A percentile compares a stretch with the other conserved stretches of the same genome.
phyloP scores from a whole-genome alignment of 352 stramenopile species.

The Phytophthora rubi region DNA sequence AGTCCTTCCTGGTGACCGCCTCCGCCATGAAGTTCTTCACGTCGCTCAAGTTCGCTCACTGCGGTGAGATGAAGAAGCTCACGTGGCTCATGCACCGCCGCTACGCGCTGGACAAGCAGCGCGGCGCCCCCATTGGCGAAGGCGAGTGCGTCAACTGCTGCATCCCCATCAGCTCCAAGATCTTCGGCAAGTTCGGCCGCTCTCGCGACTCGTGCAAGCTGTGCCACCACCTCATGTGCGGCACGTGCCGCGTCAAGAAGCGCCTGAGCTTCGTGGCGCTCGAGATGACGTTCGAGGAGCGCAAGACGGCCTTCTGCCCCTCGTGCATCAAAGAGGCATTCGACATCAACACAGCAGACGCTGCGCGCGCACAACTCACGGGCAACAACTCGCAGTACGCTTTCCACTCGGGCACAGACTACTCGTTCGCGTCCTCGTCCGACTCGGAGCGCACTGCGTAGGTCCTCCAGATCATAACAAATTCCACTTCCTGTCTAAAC shows the following conservation, averaged over 20 bases:
- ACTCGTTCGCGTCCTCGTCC: constrained; percentile 43
- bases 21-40: constrained; percentile 48
- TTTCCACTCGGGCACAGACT: constrained; percentile 37
- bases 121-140: constrained; percentile 27
- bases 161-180: constrained; percentile 39
- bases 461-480: constrained; percentile 7
- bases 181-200: constrained; percentile 40
- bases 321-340: constrained; percentile 45
- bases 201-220: constrained; percentile 46
- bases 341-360: constrained; percentile 38
- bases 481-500: too few relatives aligned
- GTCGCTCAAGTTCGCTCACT: constrained; percentile 37
- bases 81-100: constrained; percentile 47
- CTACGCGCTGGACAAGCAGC: constrained; percentile 35
- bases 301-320: constrained; percentile 42
- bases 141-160: constrained; percentile 41
- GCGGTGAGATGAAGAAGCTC: constrained; percentile 51
- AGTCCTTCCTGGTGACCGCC: constrained; percentile 33
- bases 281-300: constrained; percentile 47
- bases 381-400: constrained; percentile 34
- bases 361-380: constrained; percentile 36
- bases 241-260: constrained; percentile 45
- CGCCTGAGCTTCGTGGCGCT: constrained; percentile 44
- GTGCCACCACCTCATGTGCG: constrained; percentile 41
- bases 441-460: constrained; percentile 36